These are phyloP conservation scores for Byssothecium circinans DNA, from an alignment of 2,329 filamentous ascomycete species.

Conservation along the genomic window DNA sequence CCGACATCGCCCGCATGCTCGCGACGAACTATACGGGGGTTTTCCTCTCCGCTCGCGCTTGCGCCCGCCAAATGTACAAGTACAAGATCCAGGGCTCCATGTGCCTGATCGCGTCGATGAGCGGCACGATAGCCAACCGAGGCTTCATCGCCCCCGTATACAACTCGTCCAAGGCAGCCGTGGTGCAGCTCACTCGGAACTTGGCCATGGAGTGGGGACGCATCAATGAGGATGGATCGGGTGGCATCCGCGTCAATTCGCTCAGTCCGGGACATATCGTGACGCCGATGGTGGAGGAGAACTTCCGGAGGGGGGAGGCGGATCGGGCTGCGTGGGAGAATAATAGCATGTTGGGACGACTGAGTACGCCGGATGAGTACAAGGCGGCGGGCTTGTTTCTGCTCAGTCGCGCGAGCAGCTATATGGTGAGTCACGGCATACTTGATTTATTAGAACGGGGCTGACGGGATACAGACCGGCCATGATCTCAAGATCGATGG, in stretches of 20 bases:
- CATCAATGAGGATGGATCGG: conserved; percentile 49
- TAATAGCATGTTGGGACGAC: conserved; percentile 73
- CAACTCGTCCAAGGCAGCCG: conserved; percentile 74
- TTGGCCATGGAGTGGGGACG: conserved; percentile 68
- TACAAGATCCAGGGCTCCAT: conserved; percentile 61
- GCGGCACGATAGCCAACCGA: conserved; percentile 61
- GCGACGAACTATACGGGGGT: conserved; percentile 62
- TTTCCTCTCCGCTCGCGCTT: conserved; percentile 62
- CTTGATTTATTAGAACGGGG: neutral
- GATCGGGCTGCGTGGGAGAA: conserved; percentile 69
- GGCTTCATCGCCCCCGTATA: conserved; percentile 67
- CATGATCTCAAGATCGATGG: conserved; percentile 39
- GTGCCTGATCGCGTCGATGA: conserved; percentile 64
- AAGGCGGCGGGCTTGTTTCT: conserved; percentile 39
- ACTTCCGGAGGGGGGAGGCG: conserved; percentile 71
- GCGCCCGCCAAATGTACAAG: conserved; percentile 62
- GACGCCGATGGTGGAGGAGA: conserved; percentile 77
- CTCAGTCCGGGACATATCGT: conserved; percentile 77
- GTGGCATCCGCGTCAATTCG: conserved; percentile 76
- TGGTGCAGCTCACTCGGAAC: conserved; percentile 69
- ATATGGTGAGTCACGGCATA: conserved; percentile 42
- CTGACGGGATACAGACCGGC: conserved; percentile 27
- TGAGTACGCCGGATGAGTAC: conserved; percentile 40
- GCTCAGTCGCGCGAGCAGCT: conserved; percentile 39
- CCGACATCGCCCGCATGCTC: conserved; percentile 62